Evolutionary conservation across 768 basidiomycete genomes (phyloP).

Genomic region (Suillus occidentalis): DNA sequence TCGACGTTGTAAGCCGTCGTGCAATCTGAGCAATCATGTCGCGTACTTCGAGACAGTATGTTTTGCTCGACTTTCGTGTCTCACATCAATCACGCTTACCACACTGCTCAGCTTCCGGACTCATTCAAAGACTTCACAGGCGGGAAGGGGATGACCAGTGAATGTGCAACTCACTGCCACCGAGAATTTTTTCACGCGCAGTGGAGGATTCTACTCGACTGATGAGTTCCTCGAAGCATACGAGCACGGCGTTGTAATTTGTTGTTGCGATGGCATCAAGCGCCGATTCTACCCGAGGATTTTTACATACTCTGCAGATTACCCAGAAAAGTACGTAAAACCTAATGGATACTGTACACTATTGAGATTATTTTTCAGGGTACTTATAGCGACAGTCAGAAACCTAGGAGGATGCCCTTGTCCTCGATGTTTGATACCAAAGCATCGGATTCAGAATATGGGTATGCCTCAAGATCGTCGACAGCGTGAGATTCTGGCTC

Average conservation of each 20-base stretch:
- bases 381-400: slow-evolving; percentile 27
- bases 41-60: slow-evolving; percentile 14
- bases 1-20: slow-evolving; percentile 14
- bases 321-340: slow-evolving; percentile 43
- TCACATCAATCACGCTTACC: too few relatives aligned
- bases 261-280: slow-evolving; percentile 14
- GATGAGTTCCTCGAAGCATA: slow-evolving; percentile 16
- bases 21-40: slow-evolving; percentile 12
- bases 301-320: slow-evolving; percentile 37
- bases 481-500: too few relatives aligned
- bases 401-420: slow-evolving; percentile 32
- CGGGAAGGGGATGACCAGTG: slow-evolving; percentile 1
- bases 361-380: too few relatives aligned
- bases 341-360: too few relatives aligned
- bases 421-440: slow-evolving; percentile 26
- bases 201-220: slow-evolving; percentile 16
- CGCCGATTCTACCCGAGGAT: slow-evolving; percentile 26
- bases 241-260: slow-evolving; percentile 19
- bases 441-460: slow-evolving; percentile 15
- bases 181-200: slow-evolving; percentile 17
- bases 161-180: slow-evolving; percentile 14
- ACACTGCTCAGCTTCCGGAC: slow-evolving; percentile 11
- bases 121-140: slow-evolving; percentile 9
- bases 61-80: too few relatives aligned
- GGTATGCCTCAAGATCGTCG: not conserved